Percentiles rank a stretch among this genome's conserved stretches.
Evolutionary conservation across 2,329 filamentous ascomycete species (phyloP).

Genomic region (Daldinia eschscholtzii): DNA sequence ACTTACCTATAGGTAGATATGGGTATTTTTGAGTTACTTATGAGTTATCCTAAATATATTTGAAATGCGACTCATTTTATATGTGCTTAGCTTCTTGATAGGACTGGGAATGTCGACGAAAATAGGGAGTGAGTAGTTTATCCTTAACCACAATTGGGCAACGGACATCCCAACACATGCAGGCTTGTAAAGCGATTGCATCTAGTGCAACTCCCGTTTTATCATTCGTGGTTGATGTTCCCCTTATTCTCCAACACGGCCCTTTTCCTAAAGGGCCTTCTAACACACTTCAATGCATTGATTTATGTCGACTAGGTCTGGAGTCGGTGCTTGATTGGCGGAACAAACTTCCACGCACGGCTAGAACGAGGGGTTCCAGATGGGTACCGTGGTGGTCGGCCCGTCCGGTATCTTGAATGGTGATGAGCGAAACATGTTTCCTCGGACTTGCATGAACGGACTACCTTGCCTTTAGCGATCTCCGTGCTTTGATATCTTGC

Average conservation of each 20-base stretch:
- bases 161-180: constrained; percentile 28
- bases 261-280: constrained; percentile 13
- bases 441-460: constrained; percentile 17
- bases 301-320: constrained; percentile 11
- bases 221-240: not conserved
- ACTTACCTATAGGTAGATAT: not conserved
- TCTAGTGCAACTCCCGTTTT: constrained; percentile 29
- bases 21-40: not conserved
- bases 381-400: not conserved
- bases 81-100: not conserved
- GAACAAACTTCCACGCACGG: constrained; percentile 33
- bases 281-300: constrained; percentile 17
- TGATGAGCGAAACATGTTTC: constrained; percentile 23
- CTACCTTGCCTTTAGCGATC: constrained; percentile 10
- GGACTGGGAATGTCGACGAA: not conserved
- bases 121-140: not conserved
- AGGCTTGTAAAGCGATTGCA: constrained; percentile 13
- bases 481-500: not conserved
- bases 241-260: constrained; percentile 18
- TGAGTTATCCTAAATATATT: not conserved
- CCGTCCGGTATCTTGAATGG: not conserved
- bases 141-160: constrained; percentile 4
- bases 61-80: not conserved
- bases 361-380: constrained; percentile 30
- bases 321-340: constrained; percentile 42